phyloP scores from a whole-genome alignment of 2,329 filamentous ascomycete genomes.

The Coniochaeta sp. region DNA sequence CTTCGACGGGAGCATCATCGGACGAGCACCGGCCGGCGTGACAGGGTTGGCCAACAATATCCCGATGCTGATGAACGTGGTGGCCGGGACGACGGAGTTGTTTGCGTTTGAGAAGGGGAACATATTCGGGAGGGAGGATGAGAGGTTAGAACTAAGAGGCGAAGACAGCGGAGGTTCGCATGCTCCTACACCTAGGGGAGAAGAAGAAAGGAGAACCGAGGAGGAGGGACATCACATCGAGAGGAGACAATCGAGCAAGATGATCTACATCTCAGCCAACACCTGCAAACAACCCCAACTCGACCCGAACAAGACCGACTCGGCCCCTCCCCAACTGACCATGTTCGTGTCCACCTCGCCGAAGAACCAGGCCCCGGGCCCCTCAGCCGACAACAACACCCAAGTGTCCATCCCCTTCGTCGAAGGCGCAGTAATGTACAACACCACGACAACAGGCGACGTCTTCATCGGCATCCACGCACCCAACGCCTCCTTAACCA shows the following conservation, averaged over 20 bases:
- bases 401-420: slow-evolving; percentile 47
- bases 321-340: slow-evolving; percentile 62
- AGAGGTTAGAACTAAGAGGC: slow-evolving; percentile 11
- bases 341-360: slow-evolving; percentile 67
- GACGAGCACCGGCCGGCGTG: slow-evolving; percentile 47
- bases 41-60: slow-evolving; percentile 57
- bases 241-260: slow-evolving; percentile 27
- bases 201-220: background rate
- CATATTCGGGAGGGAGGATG: slow-evolving; percentile 33
- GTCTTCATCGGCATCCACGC: slow-evolving; percentile 74
- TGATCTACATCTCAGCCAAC: slow-evolving; percentile 76
- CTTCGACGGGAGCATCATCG: slow-evolving; percentile 57
- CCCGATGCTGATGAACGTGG: slow-evolving; percentile 50
- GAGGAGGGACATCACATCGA: background rate
- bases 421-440: slow-evolving; percentile 63
- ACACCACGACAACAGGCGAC: slow-evolving; percentile 53
- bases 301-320: slow-evolving; percentile 32
- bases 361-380: slow-evolving; percentile 60
- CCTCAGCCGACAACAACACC: slow-evolving; percentile 35
- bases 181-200: slow-evolving; percentile 3
- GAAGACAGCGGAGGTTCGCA: slow-evolving; percentile 13
- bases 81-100: slow-evolving; percentile 52
- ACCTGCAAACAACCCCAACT: slow-evolving; percentile 72
- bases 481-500: slow-evolving; percentile 53
- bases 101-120: slow-evolving; percentile 57